A percentile compares a stretch with the other conserved stretches of the same genome.
phyloP scores from a whole-genome alignment of 2,329 filamentous ascomycete species.

The Dactylonectria estremocensis region DNA sequence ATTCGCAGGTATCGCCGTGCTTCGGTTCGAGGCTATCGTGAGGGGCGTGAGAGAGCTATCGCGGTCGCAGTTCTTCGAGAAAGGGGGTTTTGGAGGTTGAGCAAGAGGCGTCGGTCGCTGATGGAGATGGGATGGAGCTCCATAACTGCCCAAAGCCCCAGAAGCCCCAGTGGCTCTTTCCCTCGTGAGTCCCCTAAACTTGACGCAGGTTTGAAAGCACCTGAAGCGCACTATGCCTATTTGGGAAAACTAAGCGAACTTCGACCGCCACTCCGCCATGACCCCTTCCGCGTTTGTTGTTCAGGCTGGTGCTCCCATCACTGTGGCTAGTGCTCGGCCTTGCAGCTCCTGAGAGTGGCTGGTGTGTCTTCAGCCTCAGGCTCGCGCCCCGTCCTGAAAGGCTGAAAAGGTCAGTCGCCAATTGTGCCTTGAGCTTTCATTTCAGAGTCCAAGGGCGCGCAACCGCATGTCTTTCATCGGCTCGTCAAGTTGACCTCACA shows the following conservation, averaged over 20 bases:
- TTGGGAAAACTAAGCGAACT: conserved; percentile 33
- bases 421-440: conserved; percentile 1
- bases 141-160: conserved; percentile 38
- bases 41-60: conserved; percentile 34
- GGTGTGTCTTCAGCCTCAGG: conserved; percentile 38
- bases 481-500: conserved; percentile 30
- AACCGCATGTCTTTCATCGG: conserved; percentile 25
- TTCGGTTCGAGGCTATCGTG: conserved; percentile 20
- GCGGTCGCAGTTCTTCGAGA: conserved; percentile 37
- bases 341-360: conserved; percentile 23
- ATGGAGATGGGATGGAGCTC: conserved; percentile 44
- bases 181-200: conserved; percentile 34
- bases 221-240: conserved; percentile 47
- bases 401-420: conserved; percentile 18
- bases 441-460: conserved; percentile 30
- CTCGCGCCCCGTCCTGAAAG: background rate
- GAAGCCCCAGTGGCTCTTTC: conserved; percentile 34
- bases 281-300: conserved; percentile 33
- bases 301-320: background rate
- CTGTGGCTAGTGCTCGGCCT: conserved; percentile 30
- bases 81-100: conserved; percentile 46
- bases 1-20: conserved; percentile 10
- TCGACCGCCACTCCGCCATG: conserved; percentile 37
- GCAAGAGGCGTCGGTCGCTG: conserved; percentile 39
- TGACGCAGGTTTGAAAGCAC: conserved; percentile 41